phyloP scores from a whole-genome alignment of 179 eudicot genomes.

The Beta lomatogona region DNA sequence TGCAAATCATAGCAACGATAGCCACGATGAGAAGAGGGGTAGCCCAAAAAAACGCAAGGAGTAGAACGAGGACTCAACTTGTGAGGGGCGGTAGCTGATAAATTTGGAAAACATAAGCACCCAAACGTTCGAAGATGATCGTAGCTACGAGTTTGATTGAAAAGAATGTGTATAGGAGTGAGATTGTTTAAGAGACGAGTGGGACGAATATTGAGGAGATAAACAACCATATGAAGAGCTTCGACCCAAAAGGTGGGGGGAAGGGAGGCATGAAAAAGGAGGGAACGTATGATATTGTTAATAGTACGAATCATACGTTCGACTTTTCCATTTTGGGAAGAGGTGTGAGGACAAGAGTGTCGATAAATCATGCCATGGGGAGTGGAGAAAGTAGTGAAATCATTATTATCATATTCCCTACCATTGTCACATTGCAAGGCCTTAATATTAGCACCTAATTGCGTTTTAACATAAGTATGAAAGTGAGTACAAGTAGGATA shows the following conservation, averaged over 20 bases:
- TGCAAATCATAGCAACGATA: slow-evolving; percentile 6
- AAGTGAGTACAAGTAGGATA: background rate
- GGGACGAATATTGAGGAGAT: background rate
- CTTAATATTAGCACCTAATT: background rate
- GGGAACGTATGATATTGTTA: background rate
- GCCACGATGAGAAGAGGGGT: background rate
- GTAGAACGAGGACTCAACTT: slow-evolving; percentile 2
- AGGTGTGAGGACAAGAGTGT: background rate
- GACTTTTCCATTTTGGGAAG: too few relatives aligned
- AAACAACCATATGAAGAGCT: too few relatives aligned
- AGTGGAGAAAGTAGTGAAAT: background rate
- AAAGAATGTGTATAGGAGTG: background rate
- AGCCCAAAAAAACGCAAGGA: background rate
- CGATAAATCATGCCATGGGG: background rate
- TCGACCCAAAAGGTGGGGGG: background rate
- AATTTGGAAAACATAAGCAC: slow-evolving; percentile 4
- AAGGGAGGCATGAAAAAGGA: background rate
- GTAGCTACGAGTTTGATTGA: background rate
- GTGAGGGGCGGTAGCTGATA: background rate
- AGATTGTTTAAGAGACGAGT: background rate
- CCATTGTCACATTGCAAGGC: background rate
- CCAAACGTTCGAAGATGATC: background rate
- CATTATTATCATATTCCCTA: background rate
- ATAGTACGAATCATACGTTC: background rate
- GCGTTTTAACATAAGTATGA: background rate